Base-by-base conservation (phyloP, 768 basidiomycete genomes). In the Hemileccinum impolitum region DNA sequence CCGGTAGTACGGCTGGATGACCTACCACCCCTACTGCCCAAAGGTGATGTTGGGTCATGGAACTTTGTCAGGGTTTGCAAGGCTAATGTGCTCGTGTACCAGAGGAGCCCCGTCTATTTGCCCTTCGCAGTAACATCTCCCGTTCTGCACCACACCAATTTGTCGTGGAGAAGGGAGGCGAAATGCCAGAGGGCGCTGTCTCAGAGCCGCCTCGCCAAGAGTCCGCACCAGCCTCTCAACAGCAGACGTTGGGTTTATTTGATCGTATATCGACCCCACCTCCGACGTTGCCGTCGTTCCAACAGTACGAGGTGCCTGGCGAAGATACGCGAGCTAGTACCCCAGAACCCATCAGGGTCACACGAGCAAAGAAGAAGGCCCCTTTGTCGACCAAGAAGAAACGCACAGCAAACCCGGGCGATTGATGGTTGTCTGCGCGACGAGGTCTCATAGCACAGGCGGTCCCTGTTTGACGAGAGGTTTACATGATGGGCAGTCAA, bases 1-100 rank as follows among this genome's bases (percentile, higher is more conserved):
- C 94, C 95, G 1, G 81, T 99, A 19, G 90, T 97, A 26, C 80
- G 74, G 52, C 69, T 98, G 39, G 90, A 95, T 36, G 82, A 78
- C 50, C 76, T 89, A 67, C 84, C 80, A 2, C 69, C 83, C n/a
- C 70, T 68, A 1, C 45, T 70, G 15, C 56, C 59, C 39, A 69
- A 67, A 69, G 66, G 70, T 68, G 45, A 47, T 7, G 31, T 43
- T 4, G 10, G 8, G 21, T 18, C 9, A n/a, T 6, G 13, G 13
- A 0, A 23, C 28, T 0, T 13, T 12, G 41, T 23, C 23, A n/a
- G 23, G n/a, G 8, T 18, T 15, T n/a, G 30, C 42, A 38, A 17
- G 39, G 36, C 66, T 79, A 26, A 59, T 52, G n/a, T 47, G 42
- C 61, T 70, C 70, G 32, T 7, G 61, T 52, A 6, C 32, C 31